These are phyloP conservation scores for Cymbopogon citratus DNA, from an alignment of 176 grass and related monocot species.

Conservation along the genomic window DNA sequence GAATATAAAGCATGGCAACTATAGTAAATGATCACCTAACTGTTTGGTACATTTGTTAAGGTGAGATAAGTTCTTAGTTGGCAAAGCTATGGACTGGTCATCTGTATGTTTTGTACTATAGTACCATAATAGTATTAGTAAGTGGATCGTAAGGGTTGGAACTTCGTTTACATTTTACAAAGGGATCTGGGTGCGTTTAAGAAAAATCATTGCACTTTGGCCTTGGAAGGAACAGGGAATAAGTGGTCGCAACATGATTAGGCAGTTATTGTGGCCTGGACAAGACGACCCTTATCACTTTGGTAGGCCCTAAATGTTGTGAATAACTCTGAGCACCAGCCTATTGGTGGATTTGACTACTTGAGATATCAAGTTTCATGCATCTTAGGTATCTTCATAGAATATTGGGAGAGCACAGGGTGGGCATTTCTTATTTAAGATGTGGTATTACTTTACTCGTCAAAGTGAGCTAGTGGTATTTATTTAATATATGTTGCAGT, in stretches of 20 bases:
- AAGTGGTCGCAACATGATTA: constrained; percentile 24
- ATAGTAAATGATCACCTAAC: neutral
- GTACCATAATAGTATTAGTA: neutral
- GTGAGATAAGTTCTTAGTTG: neutral
- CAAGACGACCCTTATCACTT: constrained; percentile 1
- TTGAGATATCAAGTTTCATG: constrained; percentile 4
- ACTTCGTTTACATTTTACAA: constrained; percentile 13
- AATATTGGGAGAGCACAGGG: neutral
- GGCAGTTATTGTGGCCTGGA: constrained; percentile 19
- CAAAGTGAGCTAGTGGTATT: neutral
- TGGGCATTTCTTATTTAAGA: constrained; percentile 8
- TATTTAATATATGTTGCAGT: neutral
- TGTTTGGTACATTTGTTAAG: neutral
- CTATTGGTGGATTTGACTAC: neutral
- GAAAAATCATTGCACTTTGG: constrained; percentile 40
- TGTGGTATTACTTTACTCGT: neutral
- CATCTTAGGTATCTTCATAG: constrained; percentile 21
- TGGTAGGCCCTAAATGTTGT: constrained; percentile 9
- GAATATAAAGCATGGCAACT: neutral
- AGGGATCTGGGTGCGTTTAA: constrained; percentile 20
- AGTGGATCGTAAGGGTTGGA: constrained; percentile 25
- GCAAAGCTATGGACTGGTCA: neutral
- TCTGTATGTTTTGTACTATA: neutral
- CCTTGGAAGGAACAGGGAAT: constrained; percentile 17
- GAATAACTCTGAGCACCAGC: neutral